Conservation (phyloP, 257 asterid genomes). For the Craterostigma plantagineum region DNA sequence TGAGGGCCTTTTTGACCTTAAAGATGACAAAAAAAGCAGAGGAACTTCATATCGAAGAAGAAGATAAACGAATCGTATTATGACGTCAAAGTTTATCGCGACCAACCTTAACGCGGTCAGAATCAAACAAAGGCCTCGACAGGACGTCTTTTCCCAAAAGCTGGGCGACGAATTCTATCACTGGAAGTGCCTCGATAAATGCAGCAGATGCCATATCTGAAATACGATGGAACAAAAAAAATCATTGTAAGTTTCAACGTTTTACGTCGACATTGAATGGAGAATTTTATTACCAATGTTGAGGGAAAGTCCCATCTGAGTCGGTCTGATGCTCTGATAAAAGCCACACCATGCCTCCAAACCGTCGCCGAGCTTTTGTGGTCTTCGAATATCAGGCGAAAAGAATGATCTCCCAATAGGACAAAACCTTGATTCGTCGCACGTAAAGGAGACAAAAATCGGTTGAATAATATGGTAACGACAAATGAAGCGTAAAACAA, state of each 20-base stretch:
- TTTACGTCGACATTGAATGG: not conserved
- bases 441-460: no score
- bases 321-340: slow-evolving; percentile 95
- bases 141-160: slow-evolving; percentile 77
- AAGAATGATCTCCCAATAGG: slow-evolving; percentile 91
- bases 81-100: not conserved
- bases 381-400: slow-evolving; percentile 76
- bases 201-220: slow-evolving; percentile 99
- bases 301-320: slow-evolving; percentile 96
- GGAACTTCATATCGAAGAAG: not conserved
- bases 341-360: slow-evolving; percentile 99
- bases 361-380: slow-evolving; percentile 88
- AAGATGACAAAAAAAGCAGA: not conserved
- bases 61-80: not conserved
- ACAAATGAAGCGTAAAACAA: not conserved
- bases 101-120: slow-evolving; percentile 76
- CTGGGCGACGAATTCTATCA: slow-evolving; percentile 80
- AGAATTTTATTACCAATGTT: slow-evolving; percentile 47
- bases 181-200: slow-evolving; percentile 94
- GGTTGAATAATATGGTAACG: no score
- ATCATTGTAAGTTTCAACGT: not conserved
- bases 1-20: slow-evolving; percentile 88
- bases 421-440: slow-evolving; percentile 43
- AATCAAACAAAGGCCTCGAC: slow-evolving; percentile 76
- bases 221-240: slow-evolving; percentile 1